Base-by-base conservation (phyloP, 1,139 yeast genomes). In the Geotrichum bryndzae region DNA sequence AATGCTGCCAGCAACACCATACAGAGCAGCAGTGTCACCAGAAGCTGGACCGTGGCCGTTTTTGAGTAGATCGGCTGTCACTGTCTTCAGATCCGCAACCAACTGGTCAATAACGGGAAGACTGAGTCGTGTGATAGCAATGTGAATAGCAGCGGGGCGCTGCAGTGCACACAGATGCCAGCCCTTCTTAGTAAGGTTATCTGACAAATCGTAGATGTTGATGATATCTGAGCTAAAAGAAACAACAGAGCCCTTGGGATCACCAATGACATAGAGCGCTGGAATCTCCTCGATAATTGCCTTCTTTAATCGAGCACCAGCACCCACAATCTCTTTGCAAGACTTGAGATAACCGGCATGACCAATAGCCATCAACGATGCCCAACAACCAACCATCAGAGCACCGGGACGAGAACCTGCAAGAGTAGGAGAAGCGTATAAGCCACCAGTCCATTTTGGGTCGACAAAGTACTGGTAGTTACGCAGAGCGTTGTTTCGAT, bases 381-480 rank as follows among this genome's bases (percentile, higher is more conserved):
- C 96, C 98, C 98, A 94, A 73, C 98, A 92, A 0, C 97, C 98
- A 18, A 88, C 98, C 82, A 91, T 89, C 58, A 94, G 79, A 0
- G 98, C 98, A 60, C 99, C 99, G 0, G 98, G 98, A 66, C 98
- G 84, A 10, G 97, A 90, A 0, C 99, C 99, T 0, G 98, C 98
- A 59, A 94, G 78, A 0, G 98, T 94, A 1, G 98, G 97, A 0
- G 97, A 90, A 0, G 97, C 99, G 71, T 94, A 94, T 70, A 94
- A 79, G 0, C 99, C 99, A 54, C 99, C 99, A 8, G 86, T 80
- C 99, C 99, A 94, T 64, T 86, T 90, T 1, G 91, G 79, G 62
- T 85, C 82, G 45, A 92, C 82, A 73, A 87, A 94, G 74, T 94
- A 94, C 75, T 94, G 99, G 69, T 88, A 82, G 67, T 83, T 83